Evolutionary conservation across 2,329 filamentous ascomycete species (phyloP).

Genomic region (Aspergillus quadricinctus): DNA sequence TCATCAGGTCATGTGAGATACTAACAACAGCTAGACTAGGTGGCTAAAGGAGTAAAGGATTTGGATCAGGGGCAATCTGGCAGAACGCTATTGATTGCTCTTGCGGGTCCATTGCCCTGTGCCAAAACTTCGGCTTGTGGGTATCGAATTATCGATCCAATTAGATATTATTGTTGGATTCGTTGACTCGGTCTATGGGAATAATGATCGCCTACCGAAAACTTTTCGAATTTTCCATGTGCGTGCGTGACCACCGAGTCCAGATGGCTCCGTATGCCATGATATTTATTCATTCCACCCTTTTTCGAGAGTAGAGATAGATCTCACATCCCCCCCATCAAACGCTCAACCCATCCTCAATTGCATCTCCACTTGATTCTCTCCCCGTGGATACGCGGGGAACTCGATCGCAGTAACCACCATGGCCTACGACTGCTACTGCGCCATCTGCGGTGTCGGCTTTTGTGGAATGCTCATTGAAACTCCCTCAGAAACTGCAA

Average conservation of each 20-base stretch:
- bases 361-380: neutral
- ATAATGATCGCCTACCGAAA: neutral
- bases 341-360: neutral
- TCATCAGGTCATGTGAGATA: neutral
- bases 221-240: neutral
- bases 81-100: neutral
- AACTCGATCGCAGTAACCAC: neutral
- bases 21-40: neutral
- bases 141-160: neutral
- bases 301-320: neutral
- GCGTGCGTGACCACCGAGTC: neutral
- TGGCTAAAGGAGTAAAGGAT: no score
- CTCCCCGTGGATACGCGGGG: neutral
- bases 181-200: neutral
- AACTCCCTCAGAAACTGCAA: constrained; percentile 12
- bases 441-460: constrained; percentile 18
- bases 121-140: neutral
- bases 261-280: neutral
- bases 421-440: constrained; percentile 23
- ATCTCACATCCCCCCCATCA: neutral
- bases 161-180: no score
- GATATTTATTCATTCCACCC: neutral
- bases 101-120: neutral
- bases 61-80: no score
- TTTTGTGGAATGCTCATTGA: constrained; percentile 20